phyloP scores from a whole-genome alignment of 2,329 filamentous ascomycete genomes.

The Calonectria honghensis region DNA sequence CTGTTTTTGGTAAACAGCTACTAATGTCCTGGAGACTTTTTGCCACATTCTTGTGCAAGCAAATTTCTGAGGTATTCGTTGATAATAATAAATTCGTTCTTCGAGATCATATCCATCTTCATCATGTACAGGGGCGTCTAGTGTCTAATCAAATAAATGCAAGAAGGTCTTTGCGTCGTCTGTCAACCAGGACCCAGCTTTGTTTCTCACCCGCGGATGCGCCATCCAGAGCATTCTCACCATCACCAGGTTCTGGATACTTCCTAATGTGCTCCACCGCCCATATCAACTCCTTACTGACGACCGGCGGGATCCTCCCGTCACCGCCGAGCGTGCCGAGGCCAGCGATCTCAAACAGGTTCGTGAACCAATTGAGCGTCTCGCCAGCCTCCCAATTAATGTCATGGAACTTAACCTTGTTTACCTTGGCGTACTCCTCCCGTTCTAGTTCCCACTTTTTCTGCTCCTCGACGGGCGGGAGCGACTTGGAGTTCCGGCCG shows the following conservation, averaged over 20 bases:
- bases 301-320: constrained; percentile 66
- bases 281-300: constrained; percentile 66
- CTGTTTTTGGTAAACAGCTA: too few species aligned
- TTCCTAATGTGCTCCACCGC: constrained; percentile 69
- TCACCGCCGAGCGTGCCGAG: constrained; percentile 68
- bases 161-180: constrained; percentile 36
- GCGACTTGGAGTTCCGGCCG: constrained; percentile 59
- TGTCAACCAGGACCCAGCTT: constrained; percentile 45
- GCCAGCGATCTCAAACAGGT: constrained; percentile 69
- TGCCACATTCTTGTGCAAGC: too few species aligned
- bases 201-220: not conserved
- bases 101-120: not conserved
- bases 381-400: constrained; percentile 72
- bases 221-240: not conserved
- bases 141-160: constrained; percentile 27
- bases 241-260: constrained; percentile 63
- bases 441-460: constrained; percentile 68
- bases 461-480: constrained; percentile 65
- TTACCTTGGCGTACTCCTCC: constrained; percentile 52
- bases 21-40: too few species aligned
- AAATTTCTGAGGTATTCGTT: too few species aligned
- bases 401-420: constrained; percentile 70
- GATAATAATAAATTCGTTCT: not conserved
- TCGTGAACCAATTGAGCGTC: constrained; percentile 67
- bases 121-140: not conserved